These are phyloP conservation scores for Daedaleopsis sinensis DNA, from an alignment of 768 basidiomycete genomes.

Conservation along the genomic window DNA sequence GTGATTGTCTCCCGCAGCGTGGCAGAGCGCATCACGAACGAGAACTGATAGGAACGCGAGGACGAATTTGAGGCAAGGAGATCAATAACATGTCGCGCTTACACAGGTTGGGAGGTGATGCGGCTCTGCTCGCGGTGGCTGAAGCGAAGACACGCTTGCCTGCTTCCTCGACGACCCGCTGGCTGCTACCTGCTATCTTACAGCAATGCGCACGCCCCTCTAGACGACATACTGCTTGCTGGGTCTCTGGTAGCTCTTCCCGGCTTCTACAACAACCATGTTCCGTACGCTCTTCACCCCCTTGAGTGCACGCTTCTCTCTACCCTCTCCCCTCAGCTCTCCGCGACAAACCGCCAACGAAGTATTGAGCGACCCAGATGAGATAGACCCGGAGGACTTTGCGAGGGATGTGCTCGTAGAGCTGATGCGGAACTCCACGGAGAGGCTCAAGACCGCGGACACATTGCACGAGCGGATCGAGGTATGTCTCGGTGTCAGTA, in stretches of 20 bases:
- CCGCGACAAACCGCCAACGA: constrained; percentile 9
- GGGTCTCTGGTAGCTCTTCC: constrained; percentile 17
- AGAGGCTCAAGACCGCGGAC: constrained; percentile 65
- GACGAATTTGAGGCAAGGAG: too few species aligned
- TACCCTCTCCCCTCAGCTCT: constrained; percentile 17
- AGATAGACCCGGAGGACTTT: constrained; percentile 66
- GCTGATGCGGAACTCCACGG: constrained; percentile 70
- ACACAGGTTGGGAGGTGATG: not conserved
- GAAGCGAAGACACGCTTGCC: not conserved
- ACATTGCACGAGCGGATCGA: constrained; percentile 49
- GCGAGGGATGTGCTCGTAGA: constrained; percentile 73
- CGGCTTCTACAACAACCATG: constrained; percentile 24
- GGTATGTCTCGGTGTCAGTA: constrained; percentile 43
- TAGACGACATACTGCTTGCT: constrained; percentile 3
- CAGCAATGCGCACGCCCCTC: constrained; percentile 10
- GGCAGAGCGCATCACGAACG: too few species aligned
- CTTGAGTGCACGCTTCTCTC: constrained; percentile 36
- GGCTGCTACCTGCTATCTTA: not conserved
- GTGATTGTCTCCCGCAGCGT: too few species aligned
- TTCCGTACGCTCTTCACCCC: constrained; percentile 38
- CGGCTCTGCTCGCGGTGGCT: constrained; percentile 1
- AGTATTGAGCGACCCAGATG: constrained; percentile 24
- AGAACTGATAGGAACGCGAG: too few species aligned
- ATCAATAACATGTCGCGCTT: too few species aligned
- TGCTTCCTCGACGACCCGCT: not conserved